Evolutionary conservation across 139 green algal genomes (phyloP).

Genomic region (Monoraphidium neglectum): DNA sequence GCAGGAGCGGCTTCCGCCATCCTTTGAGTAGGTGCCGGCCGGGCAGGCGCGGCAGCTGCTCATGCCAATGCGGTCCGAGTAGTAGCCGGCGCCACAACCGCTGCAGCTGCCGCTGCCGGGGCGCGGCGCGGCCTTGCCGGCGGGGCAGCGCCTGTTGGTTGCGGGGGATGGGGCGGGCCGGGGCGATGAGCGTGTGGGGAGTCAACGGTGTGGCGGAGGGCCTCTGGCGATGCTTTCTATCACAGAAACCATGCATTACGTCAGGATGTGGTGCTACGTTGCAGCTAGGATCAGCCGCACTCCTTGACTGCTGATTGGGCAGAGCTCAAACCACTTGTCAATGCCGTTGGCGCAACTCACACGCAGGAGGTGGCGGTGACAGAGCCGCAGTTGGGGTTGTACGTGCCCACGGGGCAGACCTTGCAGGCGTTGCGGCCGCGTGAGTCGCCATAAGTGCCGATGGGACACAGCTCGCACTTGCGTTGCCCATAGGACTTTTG

Average conservation of each 20-base stretch:
- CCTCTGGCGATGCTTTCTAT: too few relatives aligned
- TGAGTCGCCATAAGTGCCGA: slow-evolving; percentile 24
- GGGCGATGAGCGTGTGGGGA: too few relatives aligned
- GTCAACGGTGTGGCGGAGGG: too few relatives aligned
- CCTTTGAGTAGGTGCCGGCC: slow-evolving; percentile 5
- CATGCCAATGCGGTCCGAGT: slow-evolving; percentile 12
- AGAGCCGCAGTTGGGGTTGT: slow-evolving; percentile 10
- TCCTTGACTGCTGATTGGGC: too few relatives aligned
- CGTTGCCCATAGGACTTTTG: slow-evolving; percentile 17
- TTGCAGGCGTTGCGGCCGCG: slow-evolving; percentile 22
- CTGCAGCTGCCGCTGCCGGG: slow-evolving; percentile 3
- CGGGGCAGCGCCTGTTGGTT: slow-evolving; percentile 21
- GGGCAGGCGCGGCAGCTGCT: slow-evolving; percentile 22
- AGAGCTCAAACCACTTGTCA: too few relatives aligned
- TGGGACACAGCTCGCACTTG: slow-evolving; percentile 7
- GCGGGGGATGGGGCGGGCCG: too few relatives aligned
- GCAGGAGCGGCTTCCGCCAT: slow-evolving; percentile 1
- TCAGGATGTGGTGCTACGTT: too few relatives aligned
- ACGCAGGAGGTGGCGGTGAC: slow-evolving; percentile 12
- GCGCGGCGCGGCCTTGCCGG: slow-evolving; percentile 10
- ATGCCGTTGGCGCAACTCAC: too few relatives aligned
- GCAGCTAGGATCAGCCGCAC: too few relatives aligned
- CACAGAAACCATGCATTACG: too few relatives aligned
- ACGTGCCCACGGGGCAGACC: slow-evolving; percentile 29
- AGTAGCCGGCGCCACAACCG: slow-evolving; percentile 26